Percentiles rank a stretch among this genome's conserved stretches.
phyloP scores from a whole-genome alignment of 495 filamentous ascomycete genomes.

The Talaromyces liani region DNA sequence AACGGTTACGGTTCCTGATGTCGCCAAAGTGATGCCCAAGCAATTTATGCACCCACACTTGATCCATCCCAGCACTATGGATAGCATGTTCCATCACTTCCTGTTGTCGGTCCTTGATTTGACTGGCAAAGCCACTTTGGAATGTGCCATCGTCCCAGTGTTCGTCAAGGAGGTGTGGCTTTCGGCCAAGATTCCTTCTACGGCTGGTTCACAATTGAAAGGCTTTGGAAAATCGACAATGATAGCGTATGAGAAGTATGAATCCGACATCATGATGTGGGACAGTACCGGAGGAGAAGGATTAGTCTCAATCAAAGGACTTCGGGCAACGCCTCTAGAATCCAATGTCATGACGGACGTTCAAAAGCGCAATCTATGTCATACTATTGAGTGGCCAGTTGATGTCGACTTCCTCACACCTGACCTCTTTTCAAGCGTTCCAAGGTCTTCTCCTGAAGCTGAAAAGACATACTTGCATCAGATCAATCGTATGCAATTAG shows the following conservation, averaged over 20 bases:
- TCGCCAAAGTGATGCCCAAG: constrained; percentile 22
- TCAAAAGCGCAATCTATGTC: constrained; percentile 16
- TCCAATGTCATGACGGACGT: constrained; percentile 5
- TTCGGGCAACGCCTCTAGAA: constrained; percentile 23
- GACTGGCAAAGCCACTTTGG: constrained; percentile 14
- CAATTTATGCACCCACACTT: constrained; percentile 21
- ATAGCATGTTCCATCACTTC: constrained; percentile 29
- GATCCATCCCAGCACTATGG: constrained; percentile 32
- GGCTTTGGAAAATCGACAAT: constrained; percentile 16
- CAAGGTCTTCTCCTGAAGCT: background rate
- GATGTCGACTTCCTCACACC: constrained; percentile 18
- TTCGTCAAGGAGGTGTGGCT: constrained; percentile 24
- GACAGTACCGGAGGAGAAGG: constrained; percentile 8
- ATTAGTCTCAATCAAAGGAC: constrained; percentile 18
- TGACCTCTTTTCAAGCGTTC: constrained; percentile 11
- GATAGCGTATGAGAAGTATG: constrained; percentile 14
- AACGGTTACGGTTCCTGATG: constrained; percentile 19
- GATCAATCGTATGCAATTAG: constrained; percentile 19
- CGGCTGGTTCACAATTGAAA: constrained; percentile 10
- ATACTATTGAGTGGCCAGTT: constrained; percentile 16
- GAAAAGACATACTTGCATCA: constrained; percentile 9
- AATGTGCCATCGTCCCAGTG: constrained; percentile 17
- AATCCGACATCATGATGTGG: constrained; percentile 18
- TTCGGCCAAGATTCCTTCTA: constrained; percentile 17
- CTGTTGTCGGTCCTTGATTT: constrained; percentile 17